A percentile compares a stretch with the other conserved stretches of the same genome.
Evolutionary conservation across 1,284 basidiomycete species (phyloP).

Genomic region (Chalciporus sp.): DNA sequence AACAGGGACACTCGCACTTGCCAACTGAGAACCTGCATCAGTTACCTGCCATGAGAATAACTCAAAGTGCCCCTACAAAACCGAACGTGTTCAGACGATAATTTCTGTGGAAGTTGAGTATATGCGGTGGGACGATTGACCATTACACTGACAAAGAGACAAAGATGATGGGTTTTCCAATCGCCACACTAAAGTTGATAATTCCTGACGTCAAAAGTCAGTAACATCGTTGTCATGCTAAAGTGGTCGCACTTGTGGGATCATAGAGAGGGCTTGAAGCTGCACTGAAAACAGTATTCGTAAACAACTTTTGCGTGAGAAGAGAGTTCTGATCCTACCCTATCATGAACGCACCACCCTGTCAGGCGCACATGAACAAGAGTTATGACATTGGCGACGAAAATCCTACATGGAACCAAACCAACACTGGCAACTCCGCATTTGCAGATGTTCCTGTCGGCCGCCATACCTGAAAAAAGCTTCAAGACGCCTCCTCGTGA

Average conservation of each 20-base stretch:
- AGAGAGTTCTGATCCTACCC: slow-evolving; percentile 2
- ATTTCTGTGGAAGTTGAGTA: slow-evolving; percentile 13
- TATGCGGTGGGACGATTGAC: background rate
- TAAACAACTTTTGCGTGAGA: background rate
- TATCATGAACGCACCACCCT: slow-evolving; percentile 22
- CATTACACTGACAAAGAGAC: slow-evolving; percentile 17
- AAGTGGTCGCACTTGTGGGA: slow-evolving; percentile 10
- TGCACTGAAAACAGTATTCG: slow-evolving; percentile 5
- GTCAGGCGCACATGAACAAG: background rate
- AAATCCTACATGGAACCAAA: slow-evolving; percentile 23
- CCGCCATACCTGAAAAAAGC: slow-evolving; percentile 19
- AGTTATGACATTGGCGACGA: no score
- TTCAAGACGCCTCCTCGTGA: no score
- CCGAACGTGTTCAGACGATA: slow-evolving; percentile 22
- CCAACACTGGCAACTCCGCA: slow-evolving; percentile 21
- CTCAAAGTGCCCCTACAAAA: slow-evolving; percentile 10
- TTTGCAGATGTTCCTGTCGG: slow-evolving; percentile 9
- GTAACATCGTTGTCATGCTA: background rate
- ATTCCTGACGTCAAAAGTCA: slow-evolving; percentile 9
- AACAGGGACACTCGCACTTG: slow-evolving; percentile 48
- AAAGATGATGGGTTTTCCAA: slow-evolving; percentile 22
- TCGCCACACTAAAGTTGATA: slow-evolving; percentile 9
- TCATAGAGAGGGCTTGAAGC: slow-evolving; percentile 19
- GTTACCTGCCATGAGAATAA: background rate
- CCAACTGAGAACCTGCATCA: slow-evolving; percentile 39